These are phyloP conservation scores for Heritiera littoralis DNA, from an alignment of 345 rosid genomes.

Conservation along the genomic window DNA sequence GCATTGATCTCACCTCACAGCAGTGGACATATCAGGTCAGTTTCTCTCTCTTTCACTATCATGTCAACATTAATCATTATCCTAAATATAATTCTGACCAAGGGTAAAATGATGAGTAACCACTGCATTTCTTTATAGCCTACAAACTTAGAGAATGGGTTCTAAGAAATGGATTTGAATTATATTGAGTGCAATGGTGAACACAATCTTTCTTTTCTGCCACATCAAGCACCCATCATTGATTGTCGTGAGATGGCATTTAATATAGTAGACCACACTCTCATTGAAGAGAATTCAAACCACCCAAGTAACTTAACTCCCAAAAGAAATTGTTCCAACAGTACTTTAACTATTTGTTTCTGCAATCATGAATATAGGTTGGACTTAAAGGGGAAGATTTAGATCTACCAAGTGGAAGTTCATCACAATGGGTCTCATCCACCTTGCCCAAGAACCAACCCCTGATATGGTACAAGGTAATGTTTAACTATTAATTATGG, in stretches of 20 bases:
- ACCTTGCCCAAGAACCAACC: conserved; percentile 76
- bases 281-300: background rate
- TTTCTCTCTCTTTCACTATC: conserved; percentile 5
- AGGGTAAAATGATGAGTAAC: conserved; percentile 10
- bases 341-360: conserved; percentile 13
- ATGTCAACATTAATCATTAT: background rate
- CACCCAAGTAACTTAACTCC: background rate
- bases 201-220: background rate
- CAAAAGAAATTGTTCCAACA: background rate
- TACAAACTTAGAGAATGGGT: background rate
- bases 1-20: conserved; percentile 62
- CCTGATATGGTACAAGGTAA: conserved; percentile 95
- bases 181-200: background rate
- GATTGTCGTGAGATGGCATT: conserved; percentile 4
- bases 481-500: background rate
- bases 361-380: conserved; percentile 42
- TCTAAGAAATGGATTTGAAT: background rate
- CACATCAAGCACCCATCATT: background rate
- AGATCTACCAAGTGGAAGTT: conserved; percentile 62
- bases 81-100: background rate
- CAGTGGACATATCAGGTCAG: conserved; percentile 91
- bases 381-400: conserved; percentile 91
- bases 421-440: conserved; percentile 72
- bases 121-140: conserved; percentile 4
- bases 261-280: background rate